Base-by-base conservation (phyloP, 768 basidiomycete genomes). In the Phanerochaete carnosa region DNA sequence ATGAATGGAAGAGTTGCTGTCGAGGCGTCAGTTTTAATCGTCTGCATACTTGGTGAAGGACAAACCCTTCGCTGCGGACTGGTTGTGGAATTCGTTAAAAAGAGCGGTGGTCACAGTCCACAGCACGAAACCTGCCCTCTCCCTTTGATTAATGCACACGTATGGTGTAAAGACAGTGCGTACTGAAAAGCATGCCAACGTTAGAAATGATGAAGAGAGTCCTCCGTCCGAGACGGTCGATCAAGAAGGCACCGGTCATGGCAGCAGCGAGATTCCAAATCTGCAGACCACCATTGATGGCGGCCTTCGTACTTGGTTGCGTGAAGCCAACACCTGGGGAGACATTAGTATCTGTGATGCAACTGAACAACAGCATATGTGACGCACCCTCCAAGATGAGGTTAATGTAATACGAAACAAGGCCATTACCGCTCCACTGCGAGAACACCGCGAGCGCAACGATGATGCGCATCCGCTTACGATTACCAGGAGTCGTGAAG, bases 401-500 rank as follows among this genome's bases (percentile, higher is more conserved):
- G 62, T 87, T 83, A 64, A 92, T 88, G 68, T 91, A 92, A 71
- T 87, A 89, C 1, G 86, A 87, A 1, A 89, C 83, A 32, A 90
- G 73, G 16, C 87, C 88, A 56, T 88, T 89, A 1, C 87, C 87
- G 54, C 85, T 86, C 90, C 88, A 91, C 62, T 92, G 90, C 0
- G 86, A 86, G 71, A 88, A 90, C 25, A 88, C 67, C 5, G 84
- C 86, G 47, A 91, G 80, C 1, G 79, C 84, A 61, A 90, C 73
- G 62, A 92, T 83, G 54, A 90, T 79, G 50, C 79, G 73, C 83
- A 91, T 84, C 3, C 90, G 80, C 65, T 80, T 84, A 32, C 83
- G 75, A 69, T 92, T 92, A 2, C 89, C 90, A 4, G 80, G 79
- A 0, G 85, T 90, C 11, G 76, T 63, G 68, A 88, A 83, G 3